A percentile compares a stretch with the other conserved stretches of the same genome.
These are phyloP conservation scores for Hypoxylon cercidicola DNA, from an alignment of 495 filamentous ascomycete species.

Conservation along the genomic window DNA sequence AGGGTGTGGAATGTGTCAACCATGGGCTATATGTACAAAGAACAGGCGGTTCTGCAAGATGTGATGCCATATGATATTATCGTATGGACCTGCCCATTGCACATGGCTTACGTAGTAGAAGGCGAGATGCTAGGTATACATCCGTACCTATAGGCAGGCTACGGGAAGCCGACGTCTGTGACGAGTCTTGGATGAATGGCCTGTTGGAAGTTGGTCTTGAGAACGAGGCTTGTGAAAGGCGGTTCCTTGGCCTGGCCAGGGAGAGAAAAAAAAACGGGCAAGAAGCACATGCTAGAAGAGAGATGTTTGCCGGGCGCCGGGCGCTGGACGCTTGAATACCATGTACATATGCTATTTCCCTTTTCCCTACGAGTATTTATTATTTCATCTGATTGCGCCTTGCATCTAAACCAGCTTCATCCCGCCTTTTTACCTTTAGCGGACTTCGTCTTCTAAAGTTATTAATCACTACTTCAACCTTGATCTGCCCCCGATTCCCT, in stretches of 20 bases:
- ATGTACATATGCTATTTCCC: too few species aligned
- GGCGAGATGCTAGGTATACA: constrained; percentile 15
- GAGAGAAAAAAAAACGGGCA: background rate
- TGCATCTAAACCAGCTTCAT: constrained; percentile 8
- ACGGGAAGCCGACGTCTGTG: constrained; percentile 1
- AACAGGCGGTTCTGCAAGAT: constrained; percentile 20
- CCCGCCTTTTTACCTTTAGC: constrained; percentile 36
- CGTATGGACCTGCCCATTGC: constrained; percentile 15
- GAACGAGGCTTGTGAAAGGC: background rate
- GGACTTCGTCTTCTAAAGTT: constrained; percentile 30
- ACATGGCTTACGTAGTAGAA: constrained; percentile 1
- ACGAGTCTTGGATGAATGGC: background rate
- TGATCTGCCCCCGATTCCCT: constrained; percentile 19
- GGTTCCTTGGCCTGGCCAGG: background rate
- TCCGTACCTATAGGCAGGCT: background rate
- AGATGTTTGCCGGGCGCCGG: constrained; percentile 10
- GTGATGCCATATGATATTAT: constrained; percentile 20
- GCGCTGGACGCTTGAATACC: too few species aligned
- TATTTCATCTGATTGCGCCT: constrained; percentile 27
- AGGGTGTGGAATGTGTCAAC: constrained; percentile 39
- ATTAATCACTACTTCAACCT: constrained; percentile 35
- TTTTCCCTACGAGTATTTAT: constrained; percentile 23
- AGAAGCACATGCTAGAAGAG: constrained; percentile 45
- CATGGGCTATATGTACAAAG: constrained; percentile 13
- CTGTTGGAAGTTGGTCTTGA: background rate